phyloP scores from a whole-genome alignment of 192 early-diverging fungal species.

The Coemansia sp. region DNA sequence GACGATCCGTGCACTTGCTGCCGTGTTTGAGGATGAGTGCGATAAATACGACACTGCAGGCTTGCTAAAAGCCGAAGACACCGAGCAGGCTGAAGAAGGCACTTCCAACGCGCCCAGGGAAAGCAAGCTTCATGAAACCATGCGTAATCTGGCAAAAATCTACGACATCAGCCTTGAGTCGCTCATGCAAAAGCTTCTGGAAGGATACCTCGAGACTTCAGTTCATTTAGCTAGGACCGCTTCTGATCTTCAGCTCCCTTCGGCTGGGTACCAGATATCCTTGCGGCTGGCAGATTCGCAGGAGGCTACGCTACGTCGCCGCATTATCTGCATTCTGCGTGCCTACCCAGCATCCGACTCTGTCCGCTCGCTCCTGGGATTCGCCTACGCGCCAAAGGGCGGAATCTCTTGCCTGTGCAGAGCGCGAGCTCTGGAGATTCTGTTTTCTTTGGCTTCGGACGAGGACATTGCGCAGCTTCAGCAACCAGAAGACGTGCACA shows the following conservation, averaged over 20 bases:
- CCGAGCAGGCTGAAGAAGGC: neutral
- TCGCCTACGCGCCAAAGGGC: slow-evolving; percentile 52
- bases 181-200: slow-evolving; percentile 33
- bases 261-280: slow-evolving; percentile 35
- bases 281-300: slow-evolving; percentile 26
- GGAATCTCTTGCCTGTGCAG: slow-evolving; percentile 59
- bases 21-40: slow-evolving; percentile 40
- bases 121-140: slow-evolving; percentile 18
- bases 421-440: slow-evolving; percentile 61
- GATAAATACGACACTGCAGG: neutral
- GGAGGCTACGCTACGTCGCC: slow-evolving; percentile 52
- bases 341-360: slow-evolving; percentile 37
- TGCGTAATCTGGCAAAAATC: slow-evolving; percentile 37
- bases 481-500: slow-evolving; percentile 34
- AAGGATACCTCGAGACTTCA: slow-evolving; percentile 29
- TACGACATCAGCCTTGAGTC: slow-evolving; percentile 35
- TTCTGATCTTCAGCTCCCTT: slow-evolving; percentile 30
- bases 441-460: slow-evolving; percentile 58
- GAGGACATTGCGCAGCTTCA: slow-evolving; percentile 49
- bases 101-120: neutral
- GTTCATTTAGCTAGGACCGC: slow-evolving; percentile 12
- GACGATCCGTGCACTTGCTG: slow-evolving; percentile 17
- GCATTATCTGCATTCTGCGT: slow-evolving; percentile 58
- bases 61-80: neutral
- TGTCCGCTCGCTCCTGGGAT: slow-evolving; percentile 49